Conservation (phyloP, 345 rosid species). For the Pistacia integerrima region DNA sequence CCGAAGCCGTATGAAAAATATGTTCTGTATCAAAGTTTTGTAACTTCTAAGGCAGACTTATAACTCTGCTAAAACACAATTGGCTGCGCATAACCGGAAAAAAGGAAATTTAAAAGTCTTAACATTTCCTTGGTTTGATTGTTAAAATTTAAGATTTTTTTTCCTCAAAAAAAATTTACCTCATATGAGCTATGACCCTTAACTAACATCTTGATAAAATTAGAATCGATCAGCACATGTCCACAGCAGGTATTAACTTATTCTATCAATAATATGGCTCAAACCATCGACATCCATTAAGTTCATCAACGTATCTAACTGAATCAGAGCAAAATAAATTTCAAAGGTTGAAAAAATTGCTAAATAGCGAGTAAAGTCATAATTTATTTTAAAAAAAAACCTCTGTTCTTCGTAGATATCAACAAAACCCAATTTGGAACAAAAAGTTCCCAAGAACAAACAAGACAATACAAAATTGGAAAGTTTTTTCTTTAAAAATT, state of each 20-base stretch:
- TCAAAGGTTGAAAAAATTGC: no score
- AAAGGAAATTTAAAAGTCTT: not conserved
- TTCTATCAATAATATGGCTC: not conserved
- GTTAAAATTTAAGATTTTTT: not conserved
- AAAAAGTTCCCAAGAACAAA: not conserved
- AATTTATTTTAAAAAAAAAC: no score
- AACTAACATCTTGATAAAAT: not conserved
- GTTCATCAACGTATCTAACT: not conserved
- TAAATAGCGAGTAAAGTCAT: not conserved
- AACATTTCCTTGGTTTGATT: not conserved
- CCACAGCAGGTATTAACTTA: not conserved
- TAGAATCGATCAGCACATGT: not conserved
- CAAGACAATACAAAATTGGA: not conserved
- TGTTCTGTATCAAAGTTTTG: not conserved
- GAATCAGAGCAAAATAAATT: no score
- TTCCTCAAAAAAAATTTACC: not conserved
- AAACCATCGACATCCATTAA: not conserved
- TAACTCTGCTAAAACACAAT: not conserved
- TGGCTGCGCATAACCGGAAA: not conserved
- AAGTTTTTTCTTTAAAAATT: no score
- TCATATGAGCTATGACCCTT: not conserved
- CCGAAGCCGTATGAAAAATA: not conserved
- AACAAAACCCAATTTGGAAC: constrained; percentile 1
- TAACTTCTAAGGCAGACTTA: not conserved
- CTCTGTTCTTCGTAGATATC: not conserved